Base-by-base conservation (phyloP, 306 rosid genomes). In the Quercus agrifolia region DNA sequence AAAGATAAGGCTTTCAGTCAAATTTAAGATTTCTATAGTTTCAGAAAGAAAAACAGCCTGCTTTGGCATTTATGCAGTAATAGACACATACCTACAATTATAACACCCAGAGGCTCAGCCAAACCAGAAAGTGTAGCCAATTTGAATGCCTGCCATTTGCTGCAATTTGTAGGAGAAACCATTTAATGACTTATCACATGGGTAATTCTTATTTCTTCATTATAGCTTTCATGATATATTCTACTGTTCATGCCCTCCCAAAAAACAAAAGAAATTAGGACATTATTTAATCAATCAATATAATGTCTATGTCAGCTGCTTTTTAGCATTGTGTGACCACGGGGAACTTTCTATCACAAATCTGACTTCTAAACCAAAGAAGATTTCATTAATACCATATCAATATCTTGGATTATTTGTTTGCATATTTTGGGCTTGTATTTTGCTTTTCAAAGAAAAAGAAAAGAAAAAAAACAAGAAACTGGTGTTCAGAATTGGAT, bases 71-170 rank as follows among this genome's bases (percentile, higher is more conserved):
- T 27, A 75, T 77, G 63, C 66, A 80, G 56, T 64, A 67, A 57
- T 78, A 76, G 83, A 83, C 75, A 76, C 90, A 58, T 90, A 95
- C 98, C 99, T 70, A 93, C 99, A 54, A 95, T 89, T 85, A 93
- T 76, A 77, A 95, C 98, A 74, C 98, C 99, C 74, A 95, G 84
- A 70, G 98, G 98, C 83, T 95, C 98, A 1, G 99, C 98, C 35
- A 95, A 85, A 85, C 99, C 99, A 76, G 99, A 95, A 80, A 95
- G 99, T 19, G 98, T 88, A 38, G 99, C 98, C 84, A 90, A 86
- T 85, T 95, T 95, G 93, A 95, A 95, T 30, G 99, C 99, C 88
- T 95, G 90, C 99, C 99, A 95, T 87, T 93, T 95, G 82, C 98
- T 95, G 87, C 70, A 71, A 83, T 33, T 78, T 61, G 56, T 67